Evolutionary conservation across 768 basidiomycete genomes (phyloP), one percentile per base, ranked within the genome.

Genomic region (Mycena sanguinolenta): DNA sequence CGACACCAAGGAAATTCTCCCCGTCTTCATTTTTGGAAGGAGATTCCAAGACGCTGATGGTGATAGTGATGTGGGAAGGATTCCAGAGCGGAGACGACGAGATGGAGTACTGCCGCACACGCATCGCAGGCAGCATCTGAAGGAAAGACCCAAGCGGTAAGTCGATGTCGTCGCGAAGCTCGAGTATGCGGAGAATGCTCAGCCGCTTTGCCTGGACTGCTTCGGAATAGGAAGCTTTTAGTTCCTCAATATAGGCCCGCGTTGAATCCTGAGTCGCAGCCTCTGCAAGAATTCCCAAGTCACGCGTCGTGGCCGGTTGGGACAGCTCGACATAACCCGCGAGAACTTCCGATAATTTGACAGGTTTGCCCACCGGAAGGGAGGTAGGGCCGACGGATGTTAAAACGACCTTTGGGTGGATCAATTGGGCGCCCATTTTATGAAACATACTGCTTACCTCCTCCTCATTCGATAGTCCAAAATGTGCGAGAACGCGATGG

Each of bases 51-150:
- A 86, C 82, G 76, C 82, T 83, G 66, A 86, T 73, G 21, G 86
- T 86, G 36, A 87, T 79, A 14, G 84, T 81, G 36, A 82, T 82
- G 53, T 78, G 79, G 36, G 77, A 70, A 21, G 85, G 77, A 63
- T 84, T 79, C 79, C 82, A 82, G 8, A 87, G 77, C 1, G 85
- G 85, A 4, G 84, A 85, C 2, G 84, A 85, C 0, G 86, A 86
- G 73, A 86, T 86, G 2, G 85, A 86, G 77, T 87, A 86, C 76
- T 86, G 85, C 34, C 86, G 78, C 58, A 85, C 78, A 42, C 84
- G 84, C 82, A 86, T 86, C 1, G 84, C 71, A 14, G 84, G 85
- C 8, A 86, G 79, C 73, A 84, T 77, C 16, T 75, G 75, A 32
- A 87, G 74, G 77, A 81, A 86, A 8, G 77, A 74, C 10, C 75